Conservation (phyloP, 2,329 filamentous ascomycete genomes). For the Pestalotiopsis sp. region DNA sequence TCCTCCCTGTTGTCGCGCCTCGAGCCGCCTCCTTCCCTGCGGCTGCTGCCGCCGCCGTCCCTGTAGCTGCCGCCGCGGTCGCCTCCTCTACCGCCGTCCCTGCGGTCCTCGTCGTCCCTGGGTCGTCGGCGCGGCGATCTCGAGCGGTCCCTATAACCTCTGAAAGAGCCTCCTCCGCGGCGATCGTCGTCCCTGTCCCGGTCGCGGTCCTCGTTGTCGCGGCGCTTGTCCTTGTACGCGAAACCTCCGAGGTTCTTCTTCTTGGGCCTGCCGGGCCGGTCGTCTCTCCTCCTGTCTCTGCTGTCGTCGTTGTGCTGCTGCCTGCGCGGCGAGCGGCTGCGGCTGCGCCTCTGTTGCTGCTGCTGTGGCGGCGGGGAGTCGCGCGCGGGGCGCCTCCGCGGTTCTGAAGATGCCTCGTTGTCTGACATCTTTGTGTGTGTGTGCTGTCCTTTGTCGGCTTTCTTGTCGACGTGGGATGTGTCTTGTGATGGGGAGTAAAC, state of each 20-base stretch:
- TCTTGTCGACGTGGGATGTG: background rate
- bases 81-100: background rate
- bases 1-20: slow-evolving; percentile 28
- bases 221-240: slow-evolving; percentile 61
- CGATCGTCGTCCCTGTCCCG: slow-evolving; percentile 44
- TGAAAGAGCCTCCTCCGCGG: slow-evolving; percentile 44
- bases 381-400: slow-evolving; percentile 4
- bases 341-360: slow-evolving; percentile 13
- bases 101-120: slow-evolving; percentile 35
- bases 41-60: slow-evolving; percentile 5
- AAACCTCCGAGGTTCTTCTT: slow-evolving; percentile 51
- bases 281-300: slow-evolving; percentile 24
- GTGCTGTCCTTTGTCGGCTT: background rate
- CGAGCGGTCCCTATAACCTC: slow-evolving; percentile 54
- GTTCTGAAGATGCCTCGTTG: background rate
- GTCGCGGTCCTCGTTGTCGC: slow-evolving; percentile 47
- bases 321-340: slow-evolving; percentile 14
- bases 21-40: slow-evolving; percentile 21
- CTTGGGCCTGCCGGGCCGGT: slow-evolving; percentile 23
- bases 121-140: slow-evolving; percentile 39
- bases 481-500: background rate
- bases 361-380: background rate
- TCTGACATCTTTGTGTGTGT: background rate
- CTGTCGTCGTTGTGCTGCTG: background rate
- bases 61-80: background rate